Evolutionary conservation across 208 protist genomes (phyloP).

Genomic region (Crithidia sp.): DNA sequence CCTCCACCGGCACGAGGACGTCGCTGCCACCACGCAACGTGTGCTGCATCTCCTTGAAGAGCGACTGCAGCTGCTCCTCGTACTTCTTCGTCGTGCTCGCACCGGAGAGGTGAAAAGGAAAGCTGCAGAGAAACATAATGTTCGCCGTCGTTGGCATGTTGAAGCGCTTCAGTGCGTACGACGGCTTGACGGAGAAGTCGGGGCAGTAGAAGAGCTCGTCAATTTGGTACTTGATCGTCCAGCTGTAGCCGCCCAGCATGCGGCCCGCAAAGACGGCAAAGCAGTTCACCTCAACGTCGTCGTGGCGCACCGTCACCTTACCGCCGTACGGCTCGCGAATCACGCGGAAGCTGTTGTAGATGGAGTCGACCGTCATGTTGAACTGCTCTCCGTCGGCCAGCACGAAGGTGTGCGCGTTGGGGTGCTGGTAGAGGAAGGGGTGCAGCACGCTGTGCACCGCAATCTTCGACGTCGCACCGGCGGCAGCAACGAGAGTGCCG

Average conservation of each 20-base stretch:
- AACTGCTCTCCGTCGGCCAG: conserved; percentile 40
- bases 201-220: conserved; percentile 91
- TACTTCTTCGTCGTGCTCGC: conserved; percentile 35
- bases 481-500: conserved; percentile 67
- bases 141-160: conserved; percentile 74
- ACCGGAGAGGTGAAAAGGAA: conserved; percentile 36
- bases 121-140: conserved; percentile 70
- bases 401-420: conserved; percentile 60
- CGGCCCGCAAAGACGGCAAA: conserved; percentile 67
- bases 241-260: conserved; percentile 80
- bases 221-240: conserved; percentile 88
- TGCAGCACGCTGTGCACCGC: conserved; percentile 81
- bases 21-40: conserved; percentile 86
- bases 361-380: conserved; percentile 77
- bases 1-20: conserved; percentile 83
- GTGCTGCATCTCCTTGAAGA: conserved; percentile 82
- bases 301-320: conserved; percentile 61
- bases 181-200: conserved; percentile 81
- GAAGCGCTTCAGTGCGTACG: conserved; percentile 76
- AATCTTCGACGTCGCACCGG: conserved; percentile 75
- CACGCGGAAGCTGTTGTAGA: conserved; percentile 87
- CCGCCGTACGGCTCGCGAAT: conserved; percentile 80
- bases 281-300: conserved; percentile 72
- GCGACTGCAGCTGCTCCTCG: conserved; percentile 72
- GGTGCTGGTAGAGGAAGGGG: conserved; percentile 80